Evolutionary conservation across 2,329 filamentous ascomycete genomes (phyloP).

Genomic region (Zymoseptoria tritici): DNA sequence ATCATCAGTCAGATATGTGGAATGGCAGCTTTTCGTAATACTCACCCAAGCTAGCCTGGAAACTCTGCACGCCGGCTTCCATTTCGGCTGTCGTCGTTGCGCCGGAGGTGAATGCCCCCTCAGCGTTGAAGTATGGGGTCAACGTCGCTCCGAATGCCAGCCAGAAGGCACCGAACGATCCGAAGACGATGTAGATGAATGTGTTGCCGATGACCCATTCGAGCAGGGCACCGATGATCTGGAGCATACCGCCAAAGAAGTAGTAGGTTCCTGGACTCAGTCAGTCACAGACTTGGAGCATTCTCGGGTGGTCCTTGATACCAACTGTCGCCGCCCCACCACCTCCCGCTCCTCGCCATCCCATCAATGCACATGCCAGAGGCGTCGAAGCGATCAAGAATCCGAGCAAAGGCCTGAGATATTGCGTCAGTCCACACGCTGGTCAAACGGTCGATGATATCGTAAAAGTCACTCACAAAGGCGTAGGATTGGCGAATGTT

Average conservation of each 20-base stretch:
- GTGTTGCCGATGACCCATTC: conserved; percentile 31
- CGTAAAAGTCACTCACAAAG: conserved; percentile 1
- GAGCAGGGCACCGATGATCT: conserved; percentile 25
- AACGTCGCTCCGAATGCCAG: conserved; percentile 11
- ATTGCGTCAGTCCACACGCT: background rate
- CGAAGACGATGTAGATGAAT: conserved; percentile 22
- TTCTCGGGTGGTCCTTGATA: background rate
- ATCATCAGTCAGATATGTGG: background rate
- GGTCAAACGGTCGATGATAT: background rate
- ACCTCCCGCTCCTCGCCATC: conserved; percentile 13
- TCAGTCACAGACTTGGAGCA: background rate
- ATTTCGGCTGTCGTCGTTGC: conserved; percentile 1
- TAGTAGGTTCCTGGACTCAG: conserved; percentile 21
- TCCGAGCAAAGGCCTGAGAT: conserved; percentile 3
- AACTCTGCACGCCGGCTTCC: conserved; percentile 1
- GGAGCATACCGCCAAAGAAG: conserved; percentile 30
- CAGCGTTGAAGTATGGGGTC: conserved; percentile 11
- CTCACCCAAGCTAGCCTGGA: conserved; percentile 6
- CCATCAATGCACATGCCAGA: conserved; percentile 12
- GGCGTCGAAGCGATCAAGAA: conserved; percentile 12
- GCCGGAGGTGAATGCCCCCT: conserved; percentile 7
- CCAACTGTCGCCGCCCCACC: conserved; percentile 13
- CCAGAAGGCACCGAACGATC: conserved; percentile 13
- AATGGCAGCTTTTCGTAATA: background rate
- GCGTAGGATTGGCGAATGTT: conserved; percentile 19